Evolutionary conservation across 2,329 filamentous ascomycete genomes (phyloP).

Genomic region (Hymenoscyphus albidus): DNA sequence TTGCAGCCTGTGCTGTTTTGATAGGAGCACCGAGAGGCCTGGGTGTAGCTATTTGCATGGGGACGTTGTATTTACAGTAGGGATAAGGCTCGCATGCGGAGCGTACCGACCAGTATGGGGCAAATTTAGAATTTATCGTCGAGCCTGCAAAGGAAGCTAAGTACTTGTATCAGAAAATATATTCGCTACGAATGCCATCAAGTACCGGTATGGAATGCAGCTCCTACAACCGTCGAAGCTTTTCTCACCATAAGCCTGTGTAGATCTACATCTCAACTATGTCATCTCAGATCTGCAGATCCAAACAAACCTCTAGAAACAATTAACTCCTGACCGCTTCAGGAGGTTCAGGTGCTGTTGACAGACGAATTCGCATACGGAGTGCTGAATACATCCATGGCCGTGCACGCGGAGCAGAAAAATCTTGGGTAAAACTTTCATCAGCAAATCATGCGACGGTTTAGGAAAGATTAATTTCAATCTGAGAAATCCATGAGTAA

Average conservation of each 20-base stretch:
- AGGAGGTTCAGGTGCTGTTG: too few species aligned
- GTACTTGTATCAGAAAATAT: not conserved
- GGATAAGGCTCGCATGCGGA: too few species aligned
- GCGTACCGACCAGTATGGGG: not conserved
- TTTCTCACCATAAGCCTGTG: not conserved
- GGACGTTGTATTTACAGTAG: not conserved
- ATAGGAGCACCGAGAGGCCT: not conserved
- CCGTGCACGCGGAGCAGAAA: not conserved
- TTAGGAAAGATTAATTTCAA: slow-evolving; percentile 2
- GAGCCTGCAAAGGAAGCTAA: not conserved
- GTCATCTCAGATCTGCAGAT: too few species aligned
- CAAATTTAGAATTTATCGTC: not conserved
- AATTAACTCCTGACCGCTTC: too few species aligned
- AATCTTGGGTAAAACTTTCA: not conserved
- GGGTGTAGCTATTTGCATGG: not conserved
- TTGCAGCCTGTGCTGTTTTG: not conserved
- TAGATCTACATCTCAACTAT: not conserved
- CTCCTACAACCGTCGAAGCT: not conserved
- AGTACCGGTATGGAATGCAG: not conserved
- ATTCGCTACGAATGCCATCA: not conserved
- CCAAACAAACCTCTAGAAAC: too few species aligned
- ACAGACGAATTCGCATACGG: too few species aligned
- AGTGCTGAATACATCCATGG: too few species aligned
- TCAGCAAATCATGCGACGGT: not conserved
- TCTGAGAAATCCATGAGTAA: not conserved